Evolutionary conservation across 768 basidiomycete genomes (phyloP).

Genomic region (Hericium alpestre): DNA sequence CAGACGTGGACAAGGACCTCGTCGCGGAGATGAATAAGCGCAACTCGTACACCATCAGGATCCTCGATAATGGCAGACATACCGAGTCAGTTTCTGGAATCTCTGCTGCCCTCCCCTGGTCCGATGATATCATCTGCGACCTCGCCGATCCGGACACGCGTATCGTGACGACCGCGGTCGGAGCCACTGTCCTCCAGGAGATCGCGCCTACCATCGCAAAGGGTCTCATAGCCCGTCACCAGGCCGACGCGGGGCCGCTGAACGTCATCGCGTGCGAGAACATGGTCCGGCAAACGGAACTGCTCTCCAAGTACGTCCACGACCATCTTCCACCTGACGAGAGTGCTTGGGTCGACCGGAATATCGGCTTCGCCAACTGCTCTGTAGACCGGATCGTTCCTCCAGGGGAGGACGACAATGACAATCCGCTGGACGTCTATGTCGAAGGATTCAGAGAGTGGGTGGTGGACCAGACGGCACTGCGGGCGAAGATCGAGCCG

Average conservation of each 20-base stretch:
- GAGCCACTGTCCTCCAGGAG: slow-evolving; percentile 23
- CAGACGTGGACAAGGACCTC: slow-evolving; percentile 23
- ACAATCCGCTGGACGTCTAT: slow-evolving; percentile 25
- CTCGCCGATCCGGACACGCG: slow-evolving; percentile 17
- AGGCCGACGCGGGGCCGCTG: slow-evolving; percentile 14
- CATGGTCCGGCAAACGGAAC: slow-evolving; percentile 25
- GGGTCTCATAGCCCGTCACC: slow-evolving; percentile 22
- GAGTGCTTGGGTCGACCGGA: slow-evolving; percentile 16
- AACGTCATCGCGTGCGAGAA: slow-evolving; percentile 34
- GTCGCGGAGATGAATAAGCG: slow-evolving; percentile 23
- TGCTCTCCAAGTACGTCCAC: slow-evolving; percentile 21
- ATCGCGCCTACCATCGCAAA: slow-evolving; percentile 25
- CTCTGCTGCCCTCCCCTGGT: slow-evolving; percentile 14
- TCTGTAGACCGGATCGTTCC: slow-evolving; percentile 31
- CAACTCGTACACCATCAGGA: slow-evolving; percentile 21
- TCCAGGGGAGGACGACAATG: slow-evolving; percentile 9
- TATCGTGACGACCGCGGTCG: slow-evolving; percentile 29
- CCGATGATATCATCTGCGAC: slow-evolving; percentile 7
- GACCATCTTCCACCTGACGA: slow-evolving; percentile 22
- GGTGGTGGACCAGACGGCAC: slow-evolving; percentile 24
- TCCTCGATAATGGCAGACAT: slow-evolving; percentile 20
- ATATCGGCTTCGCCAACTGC: slow-evolving; percentile 32
- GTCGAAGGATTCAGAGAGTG: slow-evolving; percentile 33
- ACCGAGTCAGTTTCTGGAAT: slow-evolving; percentile 12
- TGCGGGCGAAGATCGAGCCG: slow-evolving; percentile 19